Percentiles rank a stretch among this genome's conserved stretches.
Evolutionary conservation across 208 protist genomes (phyloP).

Genomic region (Trichomonas tenax): DNA sequence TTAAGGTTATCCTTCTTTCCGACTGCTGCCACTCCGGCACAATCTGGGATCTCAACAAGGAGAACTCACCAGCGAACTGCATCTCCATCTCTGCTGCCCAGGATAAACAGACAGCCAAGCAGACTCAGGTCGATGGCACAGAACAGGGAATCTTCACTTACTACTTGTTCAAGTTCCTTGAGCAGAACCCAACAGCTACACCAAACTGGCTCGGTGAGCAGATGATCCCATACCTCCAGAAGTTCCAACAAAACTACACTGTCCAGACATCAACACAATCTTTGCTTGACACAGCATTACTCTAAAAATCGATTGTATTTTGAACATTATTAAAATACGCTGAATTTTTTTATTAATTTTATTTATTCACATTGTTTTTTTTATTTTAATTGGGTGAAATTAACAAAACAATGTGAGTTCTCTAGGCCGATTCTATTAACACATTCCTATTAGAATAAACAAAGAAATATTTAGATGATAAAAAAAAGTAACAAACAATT

Average conservation of each 20-base stretch:
- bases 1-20: background rate
- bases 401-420: too few relatives aligned
- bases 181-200: background rate
- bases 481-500: too few relatives aligned
- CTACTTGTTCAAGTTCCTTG: background rate
- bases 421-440: too few relatives aligned
- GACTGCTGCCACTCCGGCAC: slow-evolving; percentile 8
- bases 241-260: background rate
- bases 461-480: too few relatives aligned
- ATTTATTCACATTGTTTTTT: too few relatives aligned
- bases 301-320: background rate
- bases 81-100: background rate
- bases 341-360: too few relatives aligned
- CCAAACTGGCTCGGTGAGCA: background rate
- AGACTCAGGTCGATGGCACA: background rate
- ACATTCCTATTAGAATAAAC: too few relatives aligned
- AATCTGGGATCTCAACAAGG: background rate
- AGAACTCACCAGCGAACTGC: background rate
- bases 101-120: background rate
- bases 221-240: background rate
- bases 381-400: too few relatives aligned
- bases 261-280: background rate
- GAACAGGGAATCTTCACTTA: slow-evolving; percentile 11
- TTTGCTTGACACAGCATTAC: background rate
- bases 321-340: background rate